Evolutionary conservation across 768 basidiomycete genomes (phyloP).

Genomic region (Daedaleopsis sinensis): DNA sequence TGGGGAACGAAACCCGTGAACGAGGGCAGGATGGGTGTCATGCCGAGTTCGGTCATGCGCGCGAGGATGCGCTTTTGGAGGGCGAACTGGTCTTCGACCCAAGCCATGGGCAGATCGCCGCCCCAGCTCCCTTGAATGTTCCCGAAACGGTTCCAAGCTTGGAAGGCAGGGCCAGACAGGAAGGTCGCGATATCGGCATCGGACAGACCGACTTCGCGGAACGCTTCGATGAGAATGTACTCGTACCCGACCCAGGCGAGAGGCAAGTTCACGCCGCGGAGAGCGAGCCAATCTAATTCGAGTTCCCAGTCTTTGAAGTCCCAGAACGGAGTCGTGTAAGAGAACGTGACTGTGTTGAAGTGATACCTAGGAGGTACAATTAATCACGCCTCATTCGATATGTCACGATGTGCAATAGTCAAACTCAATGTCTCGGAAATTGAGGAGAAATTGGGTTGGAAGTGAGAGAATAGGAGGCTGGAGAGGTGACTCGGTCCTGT

Average conservation of each 20-base stretch:
- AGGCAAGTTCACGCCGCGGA: conserved; percentile 44
- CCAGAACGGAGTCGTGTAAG: conserved; percentile 44
- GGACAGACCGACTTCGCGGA: conserved; percentile 40
- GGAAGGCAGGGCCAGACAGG: conserved; percentile 43
- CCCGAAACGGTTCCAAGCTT: conserved; percentile 47
- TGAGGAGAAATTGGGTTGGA: too few species aligned
- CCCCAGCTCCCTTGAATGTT: conserved; percentile 46
- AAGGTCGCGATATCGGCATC: conserved; percentile 39
- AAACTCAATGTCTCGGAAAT: too few species aligned
- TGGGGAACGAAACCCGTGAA: conserved; percentile 46
- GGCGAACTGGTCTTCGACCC: conserved; percentile 41
- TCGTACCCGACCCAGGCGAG: conserved; percentile 47
- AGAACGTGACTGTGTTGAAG: conserved; percentile 47
- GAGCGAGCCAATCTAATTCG: conserved; percentile 45
- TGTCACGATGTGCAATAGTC: too few species aligned
- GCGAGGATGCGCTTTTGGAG: conserved; percentile 40
- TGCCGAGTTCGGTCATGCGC: conserved; percentile 45
- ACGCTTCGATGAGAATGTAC: conserved; percentile 38
- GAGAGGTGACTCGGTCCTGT: too few species aligned
- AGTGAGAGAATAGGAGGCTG: too few species aligned
- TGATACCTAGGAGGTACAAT: conserved; percentile 28
- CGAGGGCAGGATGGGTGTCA: conserved; percentile 45
- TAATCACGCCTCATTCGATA: background rate
- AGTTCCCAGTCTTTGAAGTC: conserved; percentile 42
- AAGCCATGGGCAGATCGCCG: conserved; percentile 38